Percentiles rank a stretch among this genome's conserved stretches.
These are phyloP conservation scores for Pythium guiyangense DNA, from an alignment of 352 stramenopile species.

Conservation along the genomic window DNA sequence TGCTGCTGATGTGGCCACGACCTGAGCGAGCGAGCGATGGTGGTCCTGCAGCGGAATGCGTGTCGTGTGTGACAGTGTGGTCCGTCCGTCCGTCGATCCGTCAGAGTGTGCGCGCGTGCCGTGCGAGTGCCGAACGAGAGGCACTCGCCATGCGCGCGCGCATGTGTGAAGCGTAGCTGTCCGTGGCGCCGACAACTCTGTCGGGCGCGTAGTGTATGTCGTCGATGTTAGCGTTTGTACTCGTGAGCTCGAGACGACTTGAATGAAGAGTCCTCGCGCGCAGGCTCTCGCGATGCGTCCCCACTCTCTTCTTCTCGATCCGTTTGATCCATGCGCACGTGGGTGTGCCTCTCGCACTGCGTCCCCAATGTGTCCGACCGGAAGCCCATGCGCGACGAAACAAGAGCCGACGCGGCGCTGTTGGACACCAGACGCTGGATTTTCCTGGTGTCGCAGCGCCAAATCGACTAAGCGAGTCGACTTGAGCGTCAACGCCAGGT, in stretches of 20 bases:
- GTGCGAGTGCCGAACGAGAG: background rate
- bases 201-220: no score
- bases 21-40: background rate
- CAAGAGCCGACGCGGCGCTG: background rate
- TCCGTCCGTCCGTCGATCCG: background rate
- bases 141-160: no score
- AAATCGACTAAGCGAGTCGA: slow-evolving; percentile 2
- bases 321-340: background rate
- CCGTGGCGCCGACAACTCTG: no score
- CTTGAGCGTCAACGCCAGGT: background rate
- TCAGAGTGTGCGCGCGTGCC: background rate
- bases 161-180: no score
- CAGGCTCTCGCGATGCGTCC: no score
- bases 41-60: no score
- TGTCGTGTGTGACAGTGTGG: no score
- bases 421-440: background rate
- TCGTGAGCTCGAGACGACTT: no score
- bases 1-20: no score
- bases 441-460: slow-evolving; percentile 1
- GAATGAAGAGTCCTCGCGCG: no score
- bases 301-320: no score
- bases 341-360: background rate
- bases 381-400: background rate
- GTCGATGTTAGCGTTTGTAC: no score
- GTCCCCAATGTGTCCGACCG: background rate